Base-by-base conservation (phyloP, 495 filamentous ascomycete species). In the Neurospora sp. region DNA sequence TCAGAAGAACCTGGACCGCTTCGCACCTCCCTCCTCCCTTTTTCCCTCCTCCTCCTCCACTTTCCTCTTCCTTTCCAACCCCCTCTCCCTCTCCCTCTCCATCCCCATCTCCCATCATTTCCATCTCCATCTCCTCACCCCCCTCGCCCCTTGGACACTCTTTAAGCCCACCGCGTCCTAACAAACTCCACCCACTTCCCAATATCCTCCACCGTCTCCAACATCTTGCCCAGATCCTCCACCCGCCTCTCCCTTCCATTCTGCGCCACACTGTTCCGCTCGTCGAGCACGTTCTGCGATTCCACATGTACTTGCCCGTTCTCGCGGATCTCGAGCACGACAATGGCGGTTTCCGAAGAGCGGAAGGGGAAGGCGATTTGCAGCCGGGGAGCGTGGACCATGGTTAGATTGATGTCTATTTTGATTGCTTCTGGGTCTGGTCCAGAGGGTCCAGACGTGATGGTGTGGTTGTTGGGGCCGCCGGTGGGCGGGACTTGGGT, bases 131-230 rank as follows among this genome's bases (percentile, higher is more conserved):
- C 27, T 22, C 0, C 41, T 20, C 27, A 35, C 27, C 20, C 65
- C 35, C 14, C 8, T 22, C 17, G 10, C 39, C 31, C 68, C 59
- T 14, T n/a, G 20, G 16, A 16, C 65, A 7, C 38, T 44, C 73
- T 31, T 31, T 71, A 74, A 69, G 78, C 74, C 77, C 83, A 78
- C 79, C 83, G 14, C 1, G 73, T 74, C 74, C 79, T 71, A 4
- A 83, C 69, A 75, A 80, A 91, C 81, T 90, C 88, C n/a, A 85
- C 86, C 79, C 88, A 83, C 68, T 87, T 84, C 6, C 89, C 87
- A 22, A 91, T 74, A 79, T 91, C 79, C 75, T 84, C 84, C 5
- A 80, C 68, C 14, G 75, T 38, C 78, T 84, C 81, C 70, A 86
- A 70, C 74, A 81, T 69, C 71, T 71, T 75, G 12, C 77, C 84